phyloP scores from a whole-genome alignment of 2,329 filamentous ascomycete genomes.

The Aspergillus sp. region DNA sequence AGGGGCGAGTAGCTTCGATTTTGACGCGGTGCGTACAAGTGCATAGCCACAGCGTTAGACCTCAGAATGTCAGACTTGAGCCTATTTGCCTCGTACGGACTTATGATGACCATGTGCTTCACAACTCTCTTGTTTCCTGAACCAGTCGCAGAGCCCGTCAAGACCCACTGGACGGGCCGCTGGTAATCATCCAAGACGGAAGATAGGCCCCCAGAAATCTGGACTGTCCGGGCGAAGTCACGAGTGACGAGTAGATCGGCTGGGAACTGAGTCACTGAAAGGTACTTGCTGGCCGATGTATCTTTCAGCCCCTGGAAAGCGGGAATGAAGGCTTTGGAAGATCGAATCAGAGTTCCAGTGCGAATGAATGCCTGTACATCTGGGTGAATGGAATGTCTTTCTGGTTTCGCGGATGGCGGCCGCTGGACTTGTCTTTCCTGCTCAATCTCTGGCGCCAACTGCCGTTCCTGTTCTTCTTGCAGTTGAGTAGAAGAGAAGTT shows the following conservation, averaged over 20 bases:
- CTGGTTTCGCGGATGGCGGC: conserved; percentile 43
- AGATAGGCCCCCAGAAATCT: conserved; percentile 5
- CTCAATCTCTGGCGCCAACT: conserved; percentile 65
- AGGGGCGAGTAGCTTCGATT: conserved; percentile 41
- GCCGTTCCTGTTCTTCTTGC: conserved; percentile 67
- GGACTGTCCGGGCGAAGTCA: conserved; percentile 54
- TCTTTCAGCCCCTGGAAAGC: conserved; percentile 48
- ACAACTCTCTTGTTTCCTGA: background rate
- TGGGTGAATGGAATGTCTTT: conserved; percentile 43
- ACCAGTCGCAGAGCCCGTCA: conserved; percentile 32
- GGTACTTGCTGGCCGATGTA: conserved; percentile 41
- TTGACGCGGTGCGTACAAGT: conserved; percentile 53
- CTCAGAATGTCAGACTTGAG: conserved; percentile 45
- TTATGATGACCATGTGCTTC: conserved; percentile 54
- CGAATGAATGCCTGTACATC: conserved; percentile 45
- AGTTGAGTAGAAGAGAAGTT: conserved; percentile 42
- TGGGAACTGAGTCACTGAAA: conserved; percentile 40
- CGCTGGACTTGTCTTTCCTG: conserved; percentile 57
- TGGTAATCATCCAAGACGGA: conserved; percentile 48
- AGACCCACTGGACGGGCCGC: conserved; percentile 56
- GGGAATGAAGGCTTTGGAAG: conserved; percentile 38
- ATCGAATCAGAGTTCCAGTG: conserved; percentile 31
- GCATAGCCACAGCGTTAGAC: conserved; percentile 42
- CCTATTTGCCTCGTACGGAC: conserved; percentile 59
- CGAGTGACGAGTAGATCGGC: conserved; percentile 46